phyloP scores from a whole-genome alignment of 495 filamentous ascomycete genomes.

The Paragyromitra xinjiangensis region DNA sequence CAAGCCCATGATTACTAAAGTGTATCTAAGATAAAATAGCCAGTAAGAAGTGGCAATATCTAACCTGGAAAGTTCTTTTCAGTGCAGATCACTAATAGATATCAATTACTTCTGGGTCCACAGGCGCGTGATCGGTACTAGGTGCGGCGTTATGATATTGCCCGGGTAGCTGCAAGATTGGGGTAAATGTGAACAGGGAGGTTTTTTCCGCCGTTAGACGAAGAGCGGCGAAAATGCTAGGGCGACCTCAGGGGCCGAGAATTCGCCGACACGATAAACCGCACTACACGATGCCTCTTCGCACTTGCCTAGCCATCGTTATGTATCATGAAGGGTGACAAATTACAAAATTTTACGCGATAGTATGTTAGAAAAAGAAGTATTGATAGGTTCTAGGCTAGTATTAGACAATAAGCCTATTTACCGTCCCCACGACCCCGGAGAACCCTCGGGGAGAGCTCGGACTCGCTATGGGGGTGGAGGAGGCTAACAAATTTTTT shows the following conservation, averaged over 20 bases:
- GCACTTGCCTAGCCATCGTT: not conserved
- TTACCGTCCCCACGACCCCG: not conserved
- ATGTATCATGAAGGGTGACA: not conserved
- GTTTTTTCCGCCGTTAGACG: not conserved
- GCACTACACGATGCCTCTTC: not conserved
- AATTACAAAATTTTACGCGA: not conserved
- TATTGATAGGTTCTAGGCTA: not conserved
- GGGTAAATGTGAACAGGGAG: not conserved
- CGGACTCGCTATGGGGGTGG: not conserved
- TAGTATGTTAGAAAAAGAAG: not conserved
- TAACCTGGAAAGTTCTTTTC: constrained; percentile 1
- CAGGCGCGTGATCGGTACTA: constrained; percentile 1
- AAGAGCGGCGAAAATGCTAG: not conserved
- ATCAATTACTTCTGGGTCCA: not conserved
- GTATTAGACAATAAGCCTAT: not conserved
- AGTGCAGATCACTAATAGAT: not conserved
- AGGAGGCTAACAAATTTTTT: not conserved
- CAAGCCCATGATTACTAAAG: constrained; percentile 5
- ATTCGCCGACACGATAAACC: not conserved
- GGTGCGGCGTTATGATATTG: too few species aligned
- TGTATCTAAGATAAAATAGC: not conserved
- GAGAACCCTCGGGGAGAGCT: not conserved
- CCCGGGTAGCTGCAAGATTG: too few species aligned
- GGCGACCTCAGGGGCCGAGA: not conserved
- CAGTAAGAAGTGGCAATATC: not conserved